Evolutionary conservation across 2,329 filamentous ascomycete genomes (phyloP).

Genomic region (Trichoderma sp.): DNA sequence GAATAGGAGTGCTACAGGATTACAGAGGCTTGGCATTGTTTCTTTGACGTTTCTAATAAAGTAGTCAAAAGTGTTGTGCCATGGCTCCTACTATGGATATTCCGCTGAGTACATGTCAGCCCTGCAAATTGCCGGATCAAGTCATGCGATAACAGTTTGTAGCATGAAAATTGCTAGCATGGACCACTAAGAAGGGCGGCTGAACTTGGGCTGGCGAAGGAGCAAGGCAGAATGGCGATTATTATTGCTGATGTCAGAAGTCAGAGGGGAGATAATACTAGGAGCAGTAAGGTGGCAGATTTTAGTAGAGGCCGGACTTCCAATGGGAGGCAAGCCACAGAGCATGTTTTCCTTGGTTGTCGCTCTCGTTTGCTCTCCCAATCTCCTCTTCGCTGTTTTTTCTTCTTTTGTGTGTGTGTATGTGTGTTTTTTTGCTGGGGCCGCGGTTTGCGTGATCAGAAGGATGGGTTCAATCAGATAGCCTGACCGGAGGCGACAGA

Average conservation of each 20-base stretch:
- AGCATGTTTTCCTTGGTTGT: background rate
- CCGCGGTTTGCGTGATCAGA: background rate
- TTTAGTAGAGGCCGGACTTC: background rate
- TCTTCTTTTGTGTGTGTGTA: background rate
- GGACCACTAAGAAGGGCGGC: background rate
- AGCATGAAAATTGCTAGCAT: background rate
- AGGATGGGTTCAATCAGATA: background rate
- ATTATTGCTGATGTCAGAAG: conserved; percentile 13
- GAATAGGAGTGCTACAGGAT: background rate
- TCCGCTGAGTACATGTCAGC: background rate
- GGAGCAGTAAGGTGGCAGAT: background rate
- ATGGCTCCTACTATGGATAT: background rate
- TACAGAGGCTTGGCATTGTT: background rate
- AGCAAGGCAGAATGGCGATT: conserved; percentile 1
- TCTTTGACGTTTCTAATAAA: background rate
- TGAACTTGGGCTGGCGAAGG: background rate
- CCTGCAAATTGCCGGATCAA: background rate
- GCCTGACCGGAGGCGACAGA: background rate
- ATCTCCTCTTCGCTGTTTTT: background rate
- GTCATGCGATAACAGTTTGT: background rate
- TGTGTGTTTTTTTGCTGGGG: background rate
- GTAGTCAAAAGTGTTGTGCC: background rate
- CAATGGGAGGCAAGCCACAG: background rate
- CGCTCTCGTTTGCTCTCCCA: background rate
- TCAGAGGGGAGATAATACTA: background rate